phyloP scores from a whole-genome alignment of 2,329 filamentous ascomycete species.

The Beauveria caledonica region DNA sequence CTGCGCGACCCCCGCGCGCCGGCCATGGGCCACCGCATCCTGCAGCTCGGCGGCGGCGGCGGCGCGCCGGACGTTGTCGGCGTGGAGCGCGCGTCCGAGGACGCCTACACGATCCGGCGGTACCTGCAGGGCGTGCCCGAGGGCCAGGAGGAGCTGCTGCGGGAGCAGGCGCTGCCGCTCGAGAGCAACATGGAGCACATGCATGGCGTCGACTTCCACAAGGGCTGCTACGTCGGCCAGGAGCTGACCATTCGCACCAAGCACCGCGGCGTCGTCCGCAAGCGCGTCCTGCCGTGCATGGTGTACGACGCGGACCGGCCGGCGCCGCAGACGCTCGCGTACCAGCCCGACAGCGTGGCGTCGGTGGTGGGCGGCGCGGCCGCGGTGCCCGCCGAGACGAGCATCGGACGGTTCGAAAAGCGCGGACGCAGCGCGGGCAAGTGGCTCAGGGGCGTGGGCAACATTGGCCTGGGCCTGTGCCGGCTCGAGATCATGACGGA shows the following conservation, averaged over 20 bases:
- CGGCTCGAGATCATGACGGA: slow-evolving; percentile 88
- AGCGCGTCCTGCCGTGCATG: slow-evolving; percentile 75
- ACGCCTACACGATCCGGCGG: slow-evolving; percentile 64
- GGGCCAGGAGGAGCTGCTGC: slow-evolving; percentile 69
- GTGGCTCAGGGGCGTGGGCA: slow-evolving; percentile 70
- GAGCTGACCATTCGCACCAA: slow-evolving; percentile 93
- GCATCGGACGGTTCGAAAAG: slow-evolving; percentile 43
- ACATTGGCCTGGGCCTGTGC: slow-evolving; percentile 80
- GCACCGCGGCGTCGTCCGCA: slow-evolving; percentile 87
- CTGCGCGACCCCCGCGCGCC: slow-evolving; percentile 46
- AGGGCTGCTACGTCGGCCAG: slow-evolving; percentile 95
- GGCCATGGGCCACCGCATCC: slow-evolving; percentile 45
- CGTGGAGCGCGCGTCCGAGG: slow-evolving; percentile 39
- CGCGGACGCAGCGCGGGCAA: slow-evolving; percentile 69
- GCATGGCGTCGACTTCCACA: slow-evolving; percentile 81
- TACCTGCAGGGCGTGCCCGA: slow-evolving; percentile 79
- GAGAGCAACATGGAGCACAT: slow-evolving; percentile 86
- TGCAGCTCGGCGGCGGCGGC: slow-evolving; percentile 22
- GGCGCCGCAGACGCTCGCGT: slow-evolving; percentile 35
- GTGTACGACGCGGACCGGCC: slow-evolving; percentile 49
- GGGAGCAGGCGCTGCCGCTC: slow-evolving; percentile 67
- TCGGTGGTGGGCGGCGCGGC: slow-evolving; percentile 25
- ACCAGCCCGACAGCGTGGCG: slow-evolving; percentile 28
- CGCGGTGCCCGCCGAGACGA: slow-evolving; percentile 35
- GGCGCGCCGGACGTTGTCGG: slow-evolving; percentile 28